Percentiles rank a stretch among this genome's conserved stretches.
Evolutionary conservation across 495 filamentous ascomycete species (phyloP).

Genomic region (Podospora conica): DNA sequence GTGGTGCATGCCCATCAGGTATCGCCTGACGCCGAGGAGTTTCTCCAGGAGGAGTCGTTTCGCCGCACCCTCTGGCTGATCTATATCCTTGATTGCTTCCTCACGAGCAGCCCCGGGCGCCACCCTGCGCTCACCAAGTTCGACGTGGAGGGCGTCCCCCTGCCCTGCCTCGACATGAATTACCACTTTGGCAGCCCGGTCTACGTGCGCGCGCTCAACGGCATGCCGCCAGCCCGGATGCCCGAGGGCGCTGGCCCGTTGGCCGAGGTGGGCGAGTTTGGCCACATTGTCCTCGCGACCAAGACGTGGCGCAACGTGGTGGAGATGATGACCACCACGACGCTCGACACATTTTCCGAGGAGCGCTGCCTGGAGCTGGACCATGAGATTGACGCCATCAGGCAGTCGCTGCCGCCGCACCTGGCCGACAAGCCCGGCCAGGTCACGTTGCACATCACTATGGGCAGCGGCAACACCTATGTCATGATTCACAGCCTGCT

Average conservation of each 20-base stretch:
- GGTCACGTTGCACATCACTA: slow-evolving; percentile 48
- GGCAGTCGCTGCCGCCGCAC: slow-evolving; percentile 40
- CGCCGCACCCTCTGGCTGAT: slow-evolving; percentile 47
- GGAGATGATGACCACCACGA: slow-evolving; percentile 46
- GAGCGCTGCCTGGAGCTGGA: slow-evolving; percentile 38
- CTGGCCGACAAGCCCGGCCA: slow-evolving; percentile 46
- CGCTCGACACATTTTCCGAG: slow-evolving; percentile 39
- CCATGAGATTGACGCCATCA: slow-evolving; percentile 40
- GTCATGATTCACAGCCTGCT: slow-evolving; percentile 47
- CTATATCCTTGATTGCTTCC: slow-evolving; percentile 48
- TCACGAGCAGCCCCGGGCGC: slow-evolving; percentile 48
- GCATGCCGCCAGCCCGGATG: slow-evolving; percentile 30
- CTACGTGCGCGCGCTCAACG: slow-evolving; percentile 39
- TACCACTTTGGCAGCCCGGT: slow-evolving; percentile 45
- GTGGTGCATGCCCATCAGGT: slow-evolving; percentile 41
- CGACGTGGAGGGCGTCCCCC: slow-evolving; percentile 41
- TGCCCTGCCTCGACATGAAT: slow-evolving; percentile 46
- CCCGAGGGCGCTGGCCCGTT: slow-evolving; percentile 28
- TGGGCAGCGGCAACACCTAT: slow-evolving; percentile 47
- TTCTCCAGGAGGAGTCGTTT: slow-evolving; percentile 47
- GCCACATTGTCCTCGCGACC: slow-evolving; percentile 46
- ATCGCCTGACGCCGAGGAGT: slow-evolving; percentile 41
- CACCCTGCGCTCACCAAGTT: slow-evolving; percentile 41
- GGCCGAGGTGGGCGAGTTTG: slow-evolving; percentile 45
- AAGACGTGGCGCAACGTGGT: slow-evolving; percentile 48